Evolutionary conservation across 139 green algal species (phyloP), one percentile per base, ranked within the genome.

Genomic region (Chlorella sorokiniana): DNA sequence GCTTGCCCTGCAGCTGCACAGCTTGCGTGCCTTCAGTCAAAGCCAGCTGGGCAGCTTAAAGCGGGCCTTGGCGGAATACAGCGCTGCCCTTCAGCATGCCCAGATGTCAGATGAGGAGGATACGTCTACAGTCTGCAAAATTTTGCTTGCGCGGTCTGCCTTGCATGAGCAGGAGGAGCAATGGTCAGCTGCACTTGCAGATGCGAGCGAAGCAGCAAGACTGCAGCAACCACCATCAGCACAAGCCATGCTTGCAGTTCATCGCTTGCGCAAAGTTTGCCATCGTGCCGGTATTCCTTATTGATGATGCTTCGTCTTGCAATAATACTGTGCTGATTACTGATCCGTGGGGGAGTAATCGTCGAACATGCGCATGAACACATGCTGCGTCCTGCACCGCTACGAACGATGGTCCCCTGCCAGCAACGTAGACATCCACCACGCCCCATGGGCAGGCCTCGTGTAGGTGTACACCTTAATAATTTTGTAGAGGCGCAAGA

Each of bases 111-210:
- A 7, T 35, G 20, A 4, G 1, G 11, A 37, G 23, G 23, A 23
- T 10, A 9, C 4, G 44, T 20, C 42, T 29, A 4, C 31, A n/a
- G 59, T 81, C 16, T 31, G 29, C 41, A 59, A 81, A 41, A 44
- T 82, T 42, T 45, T 82, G 61, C 42, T 72, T 41, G 42, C 27
- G 18, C 38, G 77, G 14, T 33, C 63, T 5, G 65, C 63, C 3
- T n/a, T 68, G 64, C 54, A 82, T 29, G 64, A 82, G 77, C 77
- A 82, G 77, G 63, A 67, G 33, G 77, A 82, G 62, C 77, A 68
- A 31, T 25, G 65, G 25, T 20, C 61, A 31, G 31, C 22, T 11
- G 77, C 77, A 9, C 64, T 82, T n/a, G 63, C n/a, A 33, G 77
- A 82, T 67, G 45, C 37, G 0, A 27, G 52, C 31, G 22, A 54